A percentile compares a stretch with the other conserved stretches of the same genome.
These are phyloP conservation scores for Styphnolobium japonicum DNA, from an alignment of 306 rosid species.

Conservation along the genomic window DNA sequence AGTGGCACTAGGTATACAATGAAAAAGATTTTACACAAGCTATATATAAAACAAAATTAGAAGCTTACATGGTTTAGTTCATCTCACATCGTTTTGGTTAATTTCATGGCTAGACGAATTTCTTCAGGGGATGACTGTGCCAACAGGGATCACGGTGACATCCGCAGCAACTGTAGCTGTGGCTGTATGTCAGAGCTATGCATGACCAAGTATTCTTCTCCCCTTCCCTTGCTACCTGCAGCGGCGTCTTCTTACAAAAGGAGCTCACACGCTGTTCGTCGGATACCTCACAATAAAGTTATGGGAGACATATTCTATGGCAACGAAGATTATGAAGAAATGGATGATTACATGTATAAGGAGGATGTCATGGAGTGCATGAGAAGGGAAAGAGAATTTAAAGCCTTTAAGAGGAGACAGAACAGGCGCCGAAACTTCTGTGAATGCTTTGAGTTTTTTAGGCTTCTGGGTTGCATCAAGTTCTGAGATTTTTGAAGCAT, in stretches of 20 bases:
- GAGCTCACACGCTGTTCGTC: neutral
- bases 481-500: neutral
- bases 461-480: neutral
- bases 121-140: neutral
- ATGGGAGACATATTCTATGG: conserved; percentile 37
- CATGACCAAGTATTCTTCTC: neutral
- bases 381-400: conserved; percentile 21
- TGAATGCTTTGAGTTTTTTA: conserved; percentile 28
- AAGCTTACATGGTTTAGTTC: neutral
- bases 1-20: too few relatives aligned
- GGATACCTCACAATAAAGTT: neutral
- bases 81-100: neutral
- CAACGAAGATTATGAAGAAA: conserved; percentile 27
- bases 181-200: neutral
- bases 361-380: conserved; percentile 36
- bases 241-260: neutral
- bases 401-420: neutral
- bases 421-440: neutral
- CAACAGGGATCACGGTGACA: neutral
- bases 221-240: neutral
- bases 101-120: neutral
- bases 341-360: conserved; percentile 2
- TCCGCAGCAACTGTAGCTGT: neutral
- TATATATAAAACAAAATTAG: neutral
- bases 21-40: too few relatives aligned